phyloP scores from a whole-genome alignment of 345 rosid species.

The Excoecaria cochinchinensis region DNA sequence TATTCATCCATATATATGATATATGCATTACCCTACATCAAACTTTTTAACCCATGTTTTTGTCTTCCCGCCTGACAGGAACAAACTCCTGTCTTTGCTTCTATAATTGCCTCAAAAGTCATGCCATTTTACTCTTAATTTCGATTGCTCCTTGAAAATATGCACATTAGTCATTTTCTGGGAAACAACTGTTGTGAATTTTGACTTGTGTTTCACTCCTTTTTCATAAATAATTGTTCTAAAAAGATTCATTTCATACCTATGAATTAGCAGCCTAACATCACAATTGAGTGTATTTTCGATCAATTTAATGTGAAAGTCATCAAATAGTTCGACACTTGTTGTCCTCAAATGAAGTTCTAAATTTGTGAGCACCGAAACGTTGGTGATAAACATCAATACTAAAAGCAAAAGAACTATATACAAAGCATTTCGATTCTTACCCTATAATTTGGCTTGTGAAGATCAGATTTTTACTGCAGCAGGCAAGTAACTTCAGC shows the following conservation, averaged over 20 bases:
- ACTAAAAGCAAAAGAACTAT: no score
- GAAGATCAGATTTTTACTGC: neutral
- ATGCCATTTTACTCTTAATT: neutral
- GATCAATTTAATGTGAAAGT: neutral
- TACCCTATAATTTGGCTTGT: neutral
- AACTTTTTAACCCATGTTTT: neutral
- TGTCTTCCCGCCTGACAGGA: slow-evolving; percentile 4
- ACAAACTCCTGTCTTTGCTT: neutral
- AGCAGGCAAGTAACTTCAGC: neutral
- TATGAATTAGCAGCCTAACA: no score
- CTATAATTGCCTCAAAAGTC: no score
- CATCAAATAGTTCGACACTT: no score
- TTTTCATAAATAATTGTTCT: neutral
- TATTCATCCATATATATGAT: no score
- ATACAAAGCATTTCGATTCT: neutral
- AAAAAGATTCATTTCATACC: no score
- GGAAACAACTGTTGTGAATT: slow-evolving; percentile 2
- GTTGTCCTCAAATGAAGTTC: no score
- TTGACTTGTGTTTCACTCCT: neutral
- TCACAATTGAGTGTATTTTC: neutral
- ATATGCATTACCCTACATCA: neutral
- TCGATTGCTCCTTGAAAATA: neutral
- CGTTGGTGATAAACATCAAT: no score
- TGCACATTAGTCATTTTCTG: neutral
- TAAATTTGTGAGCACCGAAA: no score